These are phyloP conservation scores for Nannizzia gypsea DNA, from an alignment of 2,329 filamentous ascomycete species.

Conservation along the genomic window DNA sequence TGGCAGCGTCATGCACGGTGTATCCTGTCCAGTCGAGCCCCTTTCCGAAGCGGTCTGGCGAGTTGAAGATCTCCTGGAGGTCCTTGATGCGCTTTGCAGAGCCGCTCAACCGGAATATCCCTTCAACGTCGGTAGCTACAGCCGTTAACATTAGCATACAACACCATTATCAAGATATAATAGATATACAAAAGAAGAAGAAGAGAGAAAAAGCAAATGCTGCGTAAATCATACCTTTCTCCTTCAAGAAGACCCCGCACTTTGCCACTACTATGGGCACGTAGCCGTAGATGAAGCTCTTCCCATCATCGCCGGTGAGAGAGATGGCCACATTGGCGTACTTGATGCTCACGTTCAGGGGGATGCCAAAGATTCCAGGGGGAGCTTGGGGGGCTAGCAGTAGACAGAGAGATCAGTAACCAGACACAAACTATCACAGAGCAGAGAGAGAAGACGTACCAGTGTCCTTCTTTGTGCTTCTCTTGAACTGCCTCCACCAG, in stretches of 20 bases:
- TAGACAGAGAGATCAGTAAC: background rate
- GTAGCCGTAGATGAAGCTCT: conserved; percentile 97
- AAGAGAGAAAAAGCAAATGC: conserved; percentile 1
- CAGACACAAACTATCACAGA: background rate
- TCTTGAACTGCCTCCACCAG: conserved; percentile 96
- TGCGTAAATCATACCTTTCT: conserved; percentile 64
- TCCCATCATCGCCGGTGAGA: conserved; percentile 77
- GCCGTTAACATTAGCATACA: conserved; percentile 24
- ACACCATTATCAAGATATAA: conserved; percentile 4
- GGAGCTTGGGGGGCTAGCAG: conserved; percentile 24
- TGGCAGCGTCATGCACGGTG: conserved; percentile 95
- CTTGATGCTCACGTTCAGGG: conserved; percentile 83
- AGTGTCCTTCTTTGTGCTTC: conserved; percentile 52
- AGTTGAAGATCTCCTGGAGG: conserved; percentile 81
- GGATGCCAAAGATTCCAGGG: conserved; percentile 85
- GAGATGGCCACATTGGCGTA: conserved; percentile 98
- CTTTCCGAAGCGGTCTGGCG: conserved; percentile 89
- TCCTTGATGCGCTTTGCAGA: conserved; percentile 98
- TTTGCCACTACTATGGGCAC: conserved; percentile 98
- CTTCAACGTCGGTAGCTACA: conserved; percentile 81
- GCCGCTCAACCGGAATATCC: conserved; percentile 89
- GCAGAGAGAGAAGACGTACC: conserved; percentile 33
- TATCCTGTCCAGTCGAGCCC: conserved; percentile 95
- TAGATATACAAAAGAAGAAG: background rate
- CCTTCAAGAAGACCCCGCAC: conserved; percentile 92